These are phyloP conservation scores for Annulohypoxylon truncatum DNA, from an alignment of 2,329 filamentous ascomycete species.

Conservation along the genomic window DNA sequence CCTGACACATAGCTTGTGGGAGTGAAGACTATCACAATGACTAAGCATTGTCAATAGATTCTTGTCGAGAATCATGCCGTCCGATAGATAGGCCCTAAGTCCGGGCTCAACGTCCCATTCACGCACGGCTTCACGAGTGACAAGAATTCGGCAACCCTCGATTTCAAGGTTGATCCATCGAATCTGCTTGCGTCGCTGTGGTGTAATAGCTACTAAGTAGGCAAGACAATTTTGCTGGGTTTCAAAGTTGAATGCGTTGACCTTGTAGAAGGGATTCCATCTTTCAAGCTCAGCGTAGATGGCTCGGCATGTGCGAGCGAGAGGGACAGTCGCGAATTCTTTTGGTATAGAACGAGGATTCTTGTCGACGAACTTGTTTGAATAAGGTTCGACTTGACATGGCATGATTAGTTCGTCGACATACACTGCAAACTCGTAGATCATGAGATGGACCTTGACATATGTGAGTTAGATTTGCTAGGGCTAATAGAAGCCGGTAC, in stretches of 20 bases:
- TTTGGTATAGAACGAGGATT: too few species aligned
- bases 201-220: slow-evolving; percentile 18
- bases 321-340: background rate
- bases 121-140: too few species aligned
- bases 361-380: slow-evolving; percentile 15
- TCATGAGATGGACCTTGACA: slow-evolving; percentile 24
- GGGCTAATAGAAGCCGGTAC: background rate
- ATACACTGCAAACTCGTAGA: slow-evolving; percentile 24
- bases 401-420: background rate
- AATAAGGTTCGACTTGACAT: background rate
- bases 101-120: too few species aligned
- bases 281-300: slow-evolving; percentile 5
- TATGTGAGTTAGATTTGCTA: slow-evolving; percentile 7
- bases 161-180: slow-evolving; percentile 1
- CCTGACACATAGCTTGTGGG: background rate
- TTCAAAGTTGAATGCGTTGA: slow-evolving; percentile 6
- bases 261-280: slow-evolving; percentile 15
- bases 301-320: slow-evolving; percentile 1
- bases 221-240: fast-evolving
- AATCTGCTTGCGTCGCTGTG: slow-evolving; percentile 7
- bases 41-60: slow-evolving; percentile 1
- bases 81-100: too few species aligned
- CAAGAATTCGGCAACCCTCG: too few species aligned
- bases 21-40: background rate
- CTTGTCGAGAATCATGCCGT: background rate